These are phyloP conservation scores for Aspergillus sp. DNA, from an alignment of 2,329 filamentous ascomycete genomes.

Conservation along the genomic window DNA sequence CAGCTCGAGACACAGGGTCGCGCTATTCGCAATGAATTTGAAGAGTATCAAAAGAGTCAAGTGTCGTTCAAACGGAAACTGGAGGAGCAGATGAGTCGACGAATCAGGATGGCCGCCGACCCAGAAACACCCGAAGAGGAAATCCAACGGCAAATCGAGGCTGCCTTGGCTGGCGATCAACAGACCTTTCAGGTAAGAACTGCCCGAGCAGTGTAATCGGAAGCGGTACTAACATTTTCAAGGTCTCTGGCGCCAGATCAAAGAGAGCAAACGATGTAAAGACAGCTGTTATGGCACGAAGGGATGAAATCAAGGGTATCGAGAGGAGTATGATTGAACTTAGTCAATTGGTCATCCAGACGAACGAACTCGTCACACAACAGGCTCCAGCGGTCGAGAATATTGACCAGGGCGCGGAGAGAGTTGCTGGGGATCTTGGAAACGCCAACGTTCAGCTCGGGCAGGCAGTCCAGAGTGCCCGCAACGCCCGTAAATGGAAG, in stretches of 20 bases:
- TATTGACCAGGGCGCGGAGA: constrained; percentile 84
- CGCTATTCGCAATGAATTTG: constrained; percentile 76
- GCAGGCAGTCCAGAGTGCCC: constrained; percentile 77
- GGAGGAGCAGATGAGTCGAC: constrained; percentile 79
- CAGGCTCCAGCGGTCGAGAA: constrained; percentile 77
- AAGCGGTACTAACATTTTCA: neutral
- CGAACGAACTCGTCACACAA: constrained; percentile 81
- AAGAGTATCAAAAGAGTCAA: constrained; percentile 78
- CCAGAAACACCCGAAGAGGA: constrained; percentile 72
- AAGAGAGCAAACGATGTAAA: constrained; percentile 77
- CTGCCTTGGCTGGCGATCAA: constrained; percentile 60
- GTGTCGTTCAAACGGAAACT: constrained; percentile 76
- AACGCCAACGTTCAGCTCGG: constrained; percentile 83
- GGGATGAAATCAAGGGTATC: constrained; percentile 87
- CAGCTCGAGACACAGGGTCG: constrained; percentile 82
- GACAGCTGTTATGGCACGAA: constrained; percentile 75
- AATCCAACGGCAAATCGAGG: constrained; percentile 73
- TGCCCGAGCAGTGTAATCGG: neutral
- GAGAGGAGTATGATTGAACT: constrained; percentile 70
- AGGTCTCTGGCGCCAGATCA: constrained; percentile 52
- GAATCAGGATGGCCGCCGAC: constrained; percentile 85
- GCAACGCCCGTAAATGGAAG: constrained; percentile 86
- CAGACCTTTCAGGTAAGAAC: constrained; percentile 80
- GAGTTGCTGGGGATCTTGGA: constrained; percentile 78
- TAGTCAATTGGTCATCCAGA: constrained; percentile 78